Evolutionary conservation across 441 rosid genomes (phyloP).

Genomic region (Capsella rubella): DNA sequence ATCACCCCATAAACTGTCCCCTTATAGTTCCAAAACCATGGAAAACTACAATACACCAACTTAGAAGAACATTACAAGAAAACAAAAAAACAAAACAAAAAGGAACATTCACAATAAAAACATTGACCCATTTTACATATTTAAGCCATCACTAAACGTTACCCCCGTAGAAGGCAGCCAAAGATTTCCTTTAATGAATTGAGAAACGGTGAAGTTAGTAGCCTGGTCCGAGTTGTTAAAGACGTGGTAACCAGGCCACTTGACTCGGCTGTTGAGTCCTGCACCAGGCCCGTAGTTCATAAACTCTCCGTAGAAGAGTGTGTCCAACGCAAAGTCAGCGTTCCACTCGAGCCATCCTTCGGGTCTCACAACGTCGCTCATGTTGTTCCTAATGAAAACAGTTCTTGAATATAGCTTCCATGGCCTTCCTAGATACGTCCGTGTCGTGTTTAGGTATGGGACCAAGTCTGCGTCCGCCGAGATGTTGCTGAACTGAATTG

Average conservation of each 20-base stretch:
- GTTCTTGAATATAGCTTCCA: slow-evolving; percentile 90
- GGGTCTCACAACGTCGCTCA: slow-evolving; percentile 62
- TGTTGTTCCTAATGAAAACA: slow-evolving; percentile 66
- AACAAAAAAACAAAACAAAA: neutral
- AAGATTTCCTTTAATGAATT: slow-evolving; percentile 75
- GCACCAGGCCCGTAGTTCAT: slow-evolving; percentile 79
- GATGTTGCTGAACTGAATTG: slow-evolving; percentile 85
- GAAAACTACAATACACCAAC: slow-evolving; percentile 19
- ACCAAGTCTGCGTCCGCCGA: slow-evolving; percentile 70
- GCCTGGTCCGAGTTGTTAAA: slow-evolving; percentile 59
- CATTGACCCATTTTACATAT: neutral
- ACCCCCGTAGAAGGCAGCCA: slow-evolving; percentile 95
- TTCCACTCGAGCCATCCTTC: slow-evolving; percentile 95
- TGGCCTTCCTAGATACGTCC: slow-evolving; percentile 83
- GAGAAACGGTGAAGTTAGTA: slow-evolving; percentile 71
- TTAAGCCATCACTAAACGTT: slow-evolving; percentile 57
- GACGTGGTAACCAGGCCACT: slow-evolving; percentile 82
- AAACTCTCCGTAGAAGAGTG: slow-evolving; percentile 79
- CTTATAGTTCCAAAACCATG: slow-evolving; percentile 4
- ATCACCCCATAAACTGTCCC: neutral
- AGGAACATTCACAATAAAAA: neutral
- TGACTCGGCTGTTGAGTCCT: slow-evolving; percentile 56
- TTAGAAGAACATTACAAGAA: neutral
- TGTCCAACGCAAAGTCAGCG: slow-evolving; percentile 54
- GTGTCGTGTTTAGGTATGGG: slow-evolving; percentile 59